Conservation (phyloP, 129 eudicot species). For the Logfia minima region DNA sequence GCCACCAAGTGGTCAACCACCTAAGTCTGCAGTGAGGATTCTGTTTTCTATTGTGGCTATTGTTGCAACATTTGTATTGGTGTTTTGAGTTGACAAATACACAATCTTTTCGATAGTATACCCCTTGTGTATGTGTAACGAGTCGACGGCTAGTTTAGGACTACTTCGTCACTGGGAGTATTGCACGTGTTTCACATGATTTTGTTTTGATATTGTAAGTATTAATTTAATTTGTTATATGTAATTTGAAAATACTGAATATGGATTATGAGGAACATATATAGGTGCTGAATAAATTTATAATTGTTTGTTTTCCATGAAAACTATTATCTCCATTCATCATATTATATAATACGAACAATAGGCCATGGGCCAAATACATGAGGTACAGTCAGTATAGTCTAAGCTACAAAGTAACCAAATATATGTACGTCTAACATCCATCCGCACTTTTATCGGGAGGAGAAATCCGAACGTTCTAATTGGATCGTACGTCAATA, state of each 20-base stretch:
- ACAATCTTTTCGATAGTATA: neutral
- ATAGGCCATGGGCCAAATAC: too few species aligned
- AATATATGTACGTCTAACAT: too few species aligned
- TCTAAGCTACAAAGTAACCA: too few species aligned
- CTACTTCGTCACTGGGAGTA: neutral
- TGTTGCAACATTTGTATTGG: constrained; percentile 36
- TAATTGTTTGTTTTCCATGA: too few species aligned
- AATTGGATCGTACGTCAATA: too few species aligned
- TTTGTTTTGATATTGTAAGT: constrained; percentile 28
- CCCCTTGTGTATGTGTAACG: constrained; percentile 16
- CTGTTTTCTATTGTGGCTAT: constrained; percentile 34
- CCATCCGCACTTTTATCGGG: too few species aligned
- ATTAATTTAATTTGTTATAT: constrained; percentile 16
- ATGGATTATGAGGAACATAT: constrained; percentile 21
- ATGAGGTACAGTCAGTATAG: too few species aligned
- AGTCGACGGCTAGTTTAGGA: constrained; percentile 20
- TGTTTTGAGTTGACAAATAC: constrained; percentile 34
- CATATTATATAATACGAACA: too few species aligned
- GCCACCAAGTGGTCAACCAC: constrained; percentile 50
- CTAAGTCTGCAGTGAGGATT: constrained; percentile 32
- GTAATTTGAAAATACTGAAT: constrained; percentile 9
- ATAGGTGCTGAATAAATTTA: constrained; percentile 1
- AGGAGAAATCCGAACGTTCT: too few species aligned
- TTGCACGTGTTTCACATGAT: neutral
- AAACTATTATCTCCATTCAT: too few species aligned